Conservation (phyloP, 345 rosid species). For the Lagerstroemia speciosa region DNA sequence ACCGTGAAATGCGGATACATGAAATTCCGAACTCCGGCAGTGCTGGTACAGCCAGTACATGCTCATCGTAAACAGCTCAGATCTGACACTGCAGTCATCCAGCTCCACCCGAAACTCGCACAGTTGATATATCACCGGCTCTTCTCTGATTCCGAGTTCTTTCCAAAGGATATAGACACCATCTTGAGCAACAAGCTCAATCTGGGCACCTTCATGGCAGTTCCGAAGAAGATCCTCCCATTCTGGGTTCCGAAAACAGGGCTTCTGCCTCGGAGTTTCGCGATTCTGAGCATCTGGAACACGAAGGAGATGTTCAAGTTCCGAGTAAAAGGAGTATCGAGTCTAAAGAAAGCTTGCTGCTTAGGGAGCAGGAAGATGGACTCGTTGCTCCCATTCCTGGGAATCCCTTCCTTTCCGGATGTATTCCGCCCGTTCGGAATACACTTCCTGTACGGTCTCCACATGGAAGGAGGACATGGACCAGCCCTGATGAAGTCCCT, state of each 20-base stretch:
- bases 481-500: slow-evolving; percentile 44
- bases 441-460: slow-evolving; percentile 48
- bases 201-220: slow-evolving; percentile 65
- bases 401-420: slow-evolving; percentile 60
- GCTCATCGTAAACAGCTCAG: slow-evolving; percentile 40
- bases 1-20: slow-evolving; percentile 39
- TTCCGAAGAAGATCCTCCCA: slow-evolving; percentile 23
- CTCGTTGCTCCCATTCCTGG: slow-evolving; percentile 58
- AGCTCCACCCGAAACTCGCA: slow-evolving; percentile 22
- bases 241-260: slow-evolving; percentile 29
- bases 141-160: slow-evolving; percentile 45
- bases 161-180: slow-evolving; percentile 44
- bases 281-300: slow-evolving; percentile 63
- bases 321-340: slow-evolving; percentile 51
- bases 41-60: slow-evolving; percentile 71
- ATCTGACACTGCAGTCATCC: slow-evolving; percentile 26
- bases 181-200: slow-evolving; percentile 35
- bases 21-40: slow-evolving; percentile 44
- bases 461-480: slow-evolving; percentile 53
- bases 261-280: slow-evolving; percentile 33
- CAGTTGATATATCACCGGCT: slow-evolving; percentile 29
- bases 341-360: slow-evolving; percentile 35
- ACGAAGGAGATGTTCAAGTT: slow-evolving; percentile 59
- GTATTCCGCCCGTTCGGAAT: slow-evolving; percentile 58
- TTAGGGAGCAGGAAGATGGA: slow-evolving; percentile 50